phyloP scores from a whole-genome alignment of 2,329 filamentous ascomycete genomes.

The Tricladium varicosporioides region DNA sequence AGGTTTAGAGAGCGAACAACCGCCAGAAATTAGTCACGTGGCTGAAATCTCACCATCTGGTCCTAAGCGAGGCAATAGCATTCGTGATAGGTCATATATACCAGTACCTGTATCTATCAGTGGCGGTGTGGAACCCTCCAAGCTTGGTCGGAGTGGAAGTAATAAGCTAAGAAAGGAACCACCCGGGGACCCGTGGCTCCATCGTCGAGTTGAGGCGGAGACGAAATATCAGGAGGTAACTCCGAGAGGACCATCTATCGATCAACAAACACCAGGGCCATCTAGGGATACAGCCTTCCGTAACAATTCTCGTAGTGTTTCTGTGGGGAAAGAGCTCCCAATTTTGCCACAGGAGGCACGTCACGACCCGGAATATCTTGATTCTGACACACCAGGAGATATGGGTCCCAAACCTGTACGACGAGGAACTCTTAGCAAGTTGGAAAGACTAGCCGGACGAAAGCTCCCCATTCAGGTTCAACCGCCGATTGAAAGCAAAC shows the following conservation, averaged over 20 bases:
- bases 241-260: conserved; percentile 24
- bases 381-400: conserved; percentile 19
- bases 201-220: conserved; percentile 43
- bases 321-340: conserved; percentile 24
- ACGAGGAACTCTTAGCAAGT: conserved; percentile 28
- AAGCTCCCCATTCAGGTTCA: conserved; percentile 9
- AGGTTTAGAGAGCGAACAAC: conserved; percentile 28
- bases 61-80: conserved; percentile 54
- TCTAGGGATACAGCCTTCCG: conserved; percentile 20
- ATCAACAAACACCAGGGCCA: conserved; percentile 15
- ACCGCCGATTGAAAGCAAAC: conserved; percentile 17
- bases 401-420: conserved; percentile 24
- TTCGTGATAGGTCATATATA: conserved; percentile 55
- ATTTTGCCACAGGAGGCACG: conserved; percentile 11
- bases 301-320: conserved; percentile 16
- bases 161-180: conserved; percentile 59
- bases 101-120: conserved; percentile 20
- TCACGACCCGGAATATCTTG: conserved; percentile 5
- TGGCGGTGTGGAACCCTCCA: conserved; percentile 28
- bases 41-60: conserved; percentile 1
- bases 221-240: conserved; percentile 36
- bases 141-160: conserved; percentile 48
- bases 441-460: conserved; percentile 31
- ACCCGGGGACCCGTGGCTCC: conserved; percentile 49
- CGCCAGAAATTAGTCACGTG: conserved; percentile 8